A percentile compares a stretch with the other conserved stretches of the same genome.
Evolutionary conservation across 2,329 filamentous ascomycete genomes (phyloP).

Genomic region (Trichophyton mentagrophytes): DNA sequence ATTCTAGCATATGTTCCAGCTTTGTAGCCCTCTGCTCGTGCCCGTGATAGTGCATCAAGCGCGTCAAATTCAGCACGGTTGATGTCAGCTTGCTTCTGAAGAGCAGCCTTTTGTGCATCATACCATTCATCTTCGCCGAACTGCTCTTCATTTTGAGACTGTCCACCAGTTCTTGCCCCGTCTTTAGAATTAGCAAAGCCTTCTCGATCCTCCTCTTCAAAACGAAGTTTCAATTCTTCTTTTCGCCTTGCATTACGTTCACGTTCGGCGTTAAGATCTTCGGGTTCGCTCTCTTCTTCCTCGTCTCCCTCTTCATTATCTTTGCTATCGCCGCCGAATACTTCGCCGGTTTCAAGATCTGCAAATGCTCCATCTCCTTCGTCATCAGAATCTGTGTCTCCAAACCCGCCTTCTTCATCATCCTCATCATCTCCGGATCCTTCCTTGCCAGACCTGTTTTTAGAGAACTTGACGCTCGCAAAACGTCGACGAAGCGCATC

Average conservation of each 20-base stretch:
- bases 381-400: constrained; percentile 34
- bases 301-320: constrained; percentile 37
- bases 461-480: constrained; percentile 52
- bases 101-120: constrained; percentile 82
- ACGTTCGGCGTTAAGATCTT: constrained; percentile 71
- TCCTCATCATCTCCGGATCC: constrained; percentile 40
- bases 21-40: constrained; percentile 76
- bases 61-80: constrained; percentile 86
- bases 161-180: constrained; percentile 58
- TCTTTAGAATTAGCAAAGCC: constrained; percentile 80
- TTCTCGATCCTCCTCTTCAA: constrained; percentile 96
- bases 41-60: constrained; percentile 70
- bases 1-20: constrained; percentile 90
- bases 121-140: constrained; percentile 99
- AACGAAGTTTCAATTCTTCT: constrained; percentile 84
- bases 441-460: constrained; percentile 40
- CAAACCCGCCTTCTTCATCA: constrained; percentile 32
- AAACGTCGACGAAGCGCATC: constrained; percentile 64
- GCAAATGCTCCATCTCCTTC: constrained; percentile 74
- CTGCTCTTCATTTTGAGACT: constrained; percentile 55
- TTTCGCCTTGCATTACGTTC: constrained; percentile 83
- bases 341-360: constrained; percentile 68
- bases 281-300: constrained; percentile 20
- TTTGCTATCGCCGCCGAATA: constrained; percentile 26
- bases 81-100: constrained; percentile 93